Conservation (phyloP, 768 basidiomycete species). For the Hypsizygus marmoreus region DNA sequence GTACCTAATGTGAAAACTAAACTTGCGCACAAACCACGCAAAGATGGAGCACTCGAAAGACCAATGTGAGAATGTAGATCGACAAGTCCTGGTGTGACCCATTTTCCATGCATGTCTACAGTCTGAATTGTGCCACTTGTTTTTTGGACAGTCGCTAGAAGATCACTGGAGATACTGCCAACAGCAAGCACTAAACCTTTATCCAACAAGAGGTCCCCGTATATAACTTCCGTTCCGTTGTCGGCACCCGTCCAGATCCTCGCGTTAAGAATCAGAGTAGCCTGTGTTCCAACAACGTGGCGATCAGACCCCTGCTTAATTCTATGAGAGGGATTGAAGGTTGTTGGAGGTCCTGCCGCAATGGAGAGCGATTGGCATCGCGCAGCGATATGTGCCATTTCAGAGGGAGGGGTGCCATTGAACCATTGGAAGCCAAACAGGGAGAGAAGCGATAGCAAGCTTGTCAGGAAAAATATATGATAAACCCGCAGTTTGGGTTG, state of each 20-base stretch:
- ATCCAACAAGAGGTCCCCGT: conserved; percentile 64
- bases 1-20: not conserved
- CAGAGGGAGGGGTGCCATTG: no score
- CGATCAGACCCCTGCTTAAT: conserved; percentile 49
- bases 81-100: conserved; percentile 52
- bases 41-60: conserved; percentile 29
- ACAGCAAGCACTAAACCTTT: conserved; percentile 63
- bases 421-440: no score
- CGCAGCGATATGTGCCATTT: no score
- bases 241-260: conserved; percentile 76
- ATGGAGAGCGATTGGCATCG: conserved; percentile 13
- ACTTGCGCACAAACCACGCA: conserved; percentile 23
- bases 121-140: conserved; percentile 25
- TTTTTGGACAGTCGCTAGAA: conserved; percentile 18
- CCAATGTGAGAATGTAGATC: conserved; percentile 51
- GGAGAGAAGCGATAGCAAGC: no score
- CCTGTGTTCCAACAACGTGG: conserved; percentile 51
- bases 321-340: conserved; percentile 7
- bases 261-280: conserved; percentile 65
- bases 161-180: conserved; percentile 36
- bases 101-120: conserved; percentile 62
- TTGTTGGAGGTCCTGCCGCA: conserved; percentile 14
- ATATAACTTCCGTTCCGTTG: conserved; percentile 56
- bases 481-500: no score
- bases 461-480: no score